phyloP scores from a whole-genome alignment of 169 alveolate species.

The Theileria orientalis region DNA sequence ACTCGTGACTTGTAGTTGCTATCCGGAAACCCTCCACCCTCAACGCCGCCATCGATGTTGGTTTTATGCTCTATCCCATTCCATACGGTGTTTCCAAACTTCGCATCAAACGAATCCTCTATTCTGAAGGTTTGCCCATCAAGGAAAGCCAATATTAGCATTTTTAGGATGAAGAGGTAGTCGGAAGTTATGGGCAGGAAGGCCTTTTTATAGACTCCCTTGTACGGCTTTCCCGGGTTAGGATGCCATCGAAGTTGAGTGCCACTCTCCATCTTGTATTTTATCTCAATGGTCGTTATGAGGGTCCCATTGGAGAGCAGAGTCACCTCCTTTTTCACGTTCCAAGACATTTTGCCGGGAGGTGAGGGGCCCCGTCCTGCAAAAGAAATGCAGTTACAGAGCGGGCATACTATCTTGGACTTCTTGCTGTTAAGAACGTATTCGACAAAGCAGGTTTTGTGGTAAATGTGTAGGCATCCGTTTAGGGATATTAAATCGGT shows the following conservation, averaged over 20 bases:
- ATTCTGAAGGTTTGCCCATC: conserved; percentile 44
- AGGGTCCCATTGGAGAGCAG: conserved; percentile 14
- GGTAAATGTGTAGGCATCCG: conserved; percentile 40
- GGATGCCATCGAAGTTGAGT: conserved; percentile 39
- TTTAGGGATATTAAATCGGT: conserved; percentile 24
- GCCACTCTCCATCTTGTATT: conserved; percentile 31
- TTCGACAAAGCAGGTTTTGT: conserved; percentile 23
- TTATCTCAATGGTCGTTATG: conserved; percentile 30
- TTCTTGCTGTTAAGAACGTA: conserved; percentile 25
- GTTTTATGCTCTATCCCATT: conserved; percentile 39
- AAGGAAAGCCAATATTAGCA: conserved; percentile 41
- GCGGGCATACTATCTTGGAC: conserved; percentile 30
- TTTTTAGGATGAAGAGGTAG: conserved; percentile 21
- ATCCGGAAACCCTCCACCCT: conserved; percentile 37
- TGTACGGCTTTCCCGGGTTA: conserved; percentile 31
- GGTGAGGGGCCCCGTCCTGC: conserved; percentile 46
- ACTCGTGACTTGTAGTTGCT: conserved; percentile 30
- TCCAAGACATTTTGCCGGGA: conserved; percentile 50
- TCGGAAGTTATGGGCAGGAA: conserved; percentile 33
- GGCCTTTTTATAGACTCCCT: conserved; percentile 20
- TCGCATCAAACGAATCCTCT: conserved; percentile 2
- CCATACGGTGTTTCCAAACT: conserved; percentile 13
- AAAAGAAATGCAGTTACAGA: conserved; percentile 17
- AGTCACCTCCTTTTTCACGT: conserved; percentile 18
- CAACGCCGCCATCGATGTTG: conserved; percentile 21